These are phyloP conservation scores for Trypanosoma scelopori DNA, from an alignment of 208 protist species.

Conservation along the genomic window DNA sequence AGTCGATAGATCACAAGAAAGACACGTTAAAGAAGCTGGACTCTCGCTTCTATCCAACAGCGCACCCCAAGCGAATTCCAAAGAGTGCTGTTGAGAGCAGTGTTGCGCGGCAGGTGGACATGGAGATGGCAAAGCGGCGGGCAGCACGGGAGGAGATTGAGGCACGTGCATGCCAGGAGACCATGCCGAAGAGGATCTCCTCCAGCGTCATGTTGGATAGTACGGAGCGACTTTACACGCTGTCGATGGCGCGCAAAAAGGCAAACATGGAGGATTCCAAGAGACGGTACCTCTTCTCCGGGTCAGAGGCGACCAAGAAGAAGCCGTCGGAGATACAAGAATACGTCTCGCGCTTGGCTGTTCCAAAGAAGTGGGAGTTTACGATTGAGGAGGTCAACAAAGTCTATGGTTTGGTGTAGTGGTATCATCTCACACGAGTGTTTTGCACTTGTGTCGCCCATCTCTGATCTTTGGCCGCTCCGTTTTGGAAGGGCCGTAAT, in stretches of 20 bases:
- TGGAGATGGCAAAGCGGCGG: constrained; percentile 57
- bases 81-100: constrained; percentile 63
- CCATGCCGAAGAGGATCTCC: constrained; percentile 24
- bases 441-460: too few species aligned
- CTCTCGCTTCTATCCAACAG: constrained; percentile 71
- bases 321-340: constrained; percentile 53
- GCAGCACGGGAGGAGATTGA: constrained; percentile 39
- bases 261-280: constrained; percentile 62
- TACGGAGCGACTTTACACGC: constrained; percentile 68
- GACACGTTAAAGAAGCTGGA: constrained; percentile 58
- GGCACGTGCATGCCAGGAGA: constrained; percentile 14
- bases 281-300: constrained; percentile 62
- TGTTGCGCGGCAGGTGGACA: constrained; percentile 74
- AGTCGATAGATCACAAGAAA: constrained; percentile 50
- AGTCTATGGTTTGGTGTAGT: constrained; percentile 60
- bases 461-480: not conserved
- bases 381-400: constrained; percentile 83
- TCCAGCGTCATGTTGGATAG: constrained; percentile 42
- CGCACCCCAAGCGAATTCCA: constrained; percentile 37
- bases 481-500: not conserved
- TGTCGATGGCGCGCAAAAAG: constrained; percentile 55
- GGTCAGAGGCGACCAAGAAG: constrained; percentile 39
- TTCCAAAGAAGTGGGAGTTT: constrained; percentile 82
- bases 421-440: not conserved
- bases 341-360: constrained; percentile 61